Evolutionary conservation across 1,139 yeast species (phyloP), one percentile per base, ranked within the genome.

Genomic region (Kurtzmaniella quercitrusa): DNA sequence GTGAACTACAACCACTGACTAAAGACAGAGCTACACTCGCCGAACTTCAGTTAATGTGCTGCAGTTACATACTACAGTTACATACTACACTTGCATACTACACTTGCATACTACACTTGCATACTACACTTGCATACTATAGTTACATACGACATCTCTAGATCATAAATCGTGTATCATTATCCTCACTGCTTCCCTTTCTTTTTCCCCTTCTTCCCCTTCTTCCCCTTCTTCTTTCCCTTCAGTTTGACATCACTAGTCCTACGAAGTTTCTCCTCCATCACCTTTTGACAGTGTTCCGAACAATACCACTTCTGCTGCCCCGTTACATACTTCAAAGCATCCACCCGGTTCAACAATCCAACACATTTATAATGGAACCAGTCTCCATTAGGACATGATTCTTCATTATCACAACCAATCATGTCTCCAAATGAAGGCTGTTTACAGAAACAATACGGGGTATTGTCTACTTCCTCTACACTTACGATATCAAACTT

Each of bases 301-400:
- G 74, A 66, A 47, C 78, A 73, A 47, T 56, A 73, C 78, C 78
- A 73, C 47, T 62, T 64, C 23, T 58, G 53, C 42, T 63, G 63
- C 2, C 73, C 73, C 4, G 66, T 60, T 15, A 71, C 55, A 45
- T 55, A 70, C 50, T 67, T 66, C 41, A 66, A 49, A 2, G 74
- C 75, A 23, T 68, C 74, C 1, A 68, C 75, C 41, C 69, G 50
- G 45, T 64, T 70, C 33, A 65, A 54, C 34, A 72, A 56, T 2
- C 76, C 76, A 27, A 73, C 77, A 51, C 78, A 73, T 48, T 71
- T 72, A 53, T 71, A 73, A 48, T 73, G 78, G 43, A 73, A 73
- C 78, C 78, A 73, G 42, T 70, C 77, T 2, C 78, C 78, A 48
- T 72, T 71, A 16, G 70, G 69, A 53, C 78, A 73, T 3, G 63